These are phyloP conservation scores for Pyrus betulifolia DNA, from an alignment of 306 rosid genomes.

Conservation along the genomic window DNA sequence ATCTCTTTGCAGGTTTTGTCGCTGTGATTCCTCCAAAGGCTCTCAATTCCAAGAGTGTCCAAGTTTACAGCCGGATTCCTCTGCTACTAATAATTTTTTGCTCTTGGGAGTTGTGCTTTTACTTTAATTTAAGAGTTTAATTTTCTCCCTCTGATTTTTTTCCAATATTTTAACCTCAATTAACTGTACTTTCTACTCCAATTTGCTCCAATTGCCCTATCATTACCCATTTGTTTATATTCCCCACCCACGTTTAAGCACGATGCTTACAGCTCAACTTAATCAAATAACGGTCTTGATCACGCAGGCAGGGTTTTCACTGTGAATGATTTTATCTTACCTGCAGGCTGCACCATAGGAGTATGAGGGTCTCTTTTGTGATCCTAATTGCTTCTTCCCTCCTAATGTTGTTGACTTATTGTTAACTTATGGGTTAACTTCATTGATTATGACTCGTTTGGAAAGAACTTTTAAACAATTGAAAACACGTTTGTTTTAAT, in stretches of 20 bases:
- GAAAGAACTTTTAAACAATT: too few relatives aligned
- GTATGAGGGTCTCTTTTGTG: too few relatives aligned
- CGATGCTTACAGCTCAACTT: constrained; percentile 87
- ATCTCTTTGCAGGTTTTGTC: constrained; percentile 52
- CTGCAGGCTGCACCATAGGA: constrained; percentile 5
- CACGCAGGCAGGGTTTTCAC: constrained; percentile 22
- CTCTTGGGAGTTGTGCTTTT: constrained; percentile 45
- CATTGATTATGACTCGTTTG: too few relatives aligned
- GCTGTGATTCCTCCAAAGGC: constrained; percentile 11
- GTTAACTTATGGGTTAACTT: background rate
- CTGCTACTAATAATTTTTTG: constrained; percentile 52
- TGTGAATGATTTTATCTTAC: constrained; percentile 17
- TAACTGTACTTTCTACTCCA: constrained; percentile 41
- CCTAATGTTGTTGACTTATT: too few relatives aligned
- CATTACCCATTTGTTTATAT: constrained; percentile 43
- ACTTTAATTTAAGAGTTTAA: background rate
- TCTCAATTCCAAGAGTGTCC: constrained; percentile 42
- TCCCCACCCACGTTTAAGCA: constrained; percentile 78
- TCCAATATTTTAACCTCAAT: constrained; percentile 27
- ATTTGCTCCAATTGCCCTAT: constrained; percentile 20
- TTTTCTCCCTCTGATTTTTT: constrained; percentile 20
- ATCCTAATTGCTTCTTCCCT: too few relatives aligned
- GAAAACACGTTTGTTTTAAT: too few relatives aligned
- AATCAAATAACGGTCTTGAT: constrained; percentile 23
- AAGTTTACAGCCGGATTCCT: constrained; percentile 69